Base-by-base conservation (phyloP, 1,139 yeast species). In the Keqinozyma sinolaborantium region DNA sequence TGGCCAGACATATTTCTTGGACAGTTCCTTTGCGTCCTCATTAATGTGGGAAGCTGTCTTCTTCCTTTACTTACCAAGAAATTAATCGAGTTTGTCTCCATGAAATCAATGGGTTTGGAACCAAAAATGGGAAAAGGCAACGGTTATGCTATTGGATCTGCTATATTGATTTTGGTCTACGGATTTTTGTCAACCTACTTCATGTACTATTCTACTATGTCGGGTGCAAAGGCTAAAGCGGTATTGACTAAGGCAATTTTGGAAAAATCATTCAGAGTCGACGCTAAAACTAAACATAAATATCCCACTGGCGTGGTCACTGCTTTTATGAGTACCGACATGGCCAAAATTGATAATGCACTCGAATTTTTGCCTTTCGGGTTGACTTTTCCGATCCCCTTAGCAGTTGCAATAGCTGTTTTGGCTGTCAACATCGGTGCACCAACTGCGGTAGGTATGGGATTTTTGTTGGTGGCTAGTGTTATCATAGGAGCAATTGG, bases 231-330 rank as follows among this genome's bases (percentile, higher is more conserved):
- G 48, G 74, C 73, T 16, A 78, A 82, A 48, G 75, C 85, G 1
- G 73, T 83, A 2, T 54, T 85, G 29, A 79, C 83, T 2, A 79
- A 81, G 38, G 80, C 84, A 2, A 57, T 85, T 9, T 61, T 84
- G 37, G 71, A 73, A 36, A 87, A 87, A 51, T 71, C 90, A 11
- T 71, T 84, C 42, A 65, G 56, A 31, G 69, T 87, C 10, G 73
- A 77, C 40, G 73, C 78, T n/a, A 65, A 68, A 35, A 73, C 92
- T 2, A 70, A 73, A 33, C 74, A 75, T 44, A 61, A 67, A 36
- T 84, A 59, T 50, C 77, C 94, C 0, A 65, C 75, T 15, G 84
- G 94, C 37, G 75, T 73, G 40, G 70, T 87, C 34, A 84, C 95
- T 2, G 79, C 68, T 7, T 56, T 63, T 51, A 51, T 63, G 46